Percentiles rank a stretch among this genome's conserved stretches.
These are phyloP conservation scores for Papiliotrema nemorosa DNA, from an alignment of 1,284 basidiomycete genomes.

Conservation along the genomic window DNA sequence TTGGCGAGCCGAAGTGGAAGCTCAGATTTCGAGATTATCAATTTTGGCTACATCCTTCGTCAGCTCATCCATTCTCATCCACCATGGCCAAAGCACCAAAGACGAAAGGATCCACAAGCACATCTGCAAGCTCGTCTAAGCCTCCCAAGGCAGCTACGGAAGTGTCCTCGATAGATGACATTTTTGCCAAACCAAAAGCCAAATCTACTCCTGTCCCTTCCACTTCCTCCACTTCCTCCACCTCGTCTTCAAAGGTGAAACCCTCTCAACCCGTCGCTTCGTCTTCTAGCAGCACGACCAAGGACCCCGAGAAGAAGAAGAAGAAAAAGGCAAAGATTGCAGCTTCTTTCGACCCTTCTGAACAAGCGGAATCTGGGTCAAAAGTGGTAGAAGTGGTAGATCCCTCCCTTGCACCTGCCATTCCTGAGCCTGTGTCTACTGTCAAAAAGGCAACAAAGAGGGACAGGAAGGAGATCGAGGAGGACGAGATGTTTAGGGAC, in stretches of 20 bases:
- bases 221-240: constrained; percentile 1
- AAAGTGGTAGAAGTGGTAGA: constrained; percentile 5
- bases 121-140: background rate
- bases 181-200: constrained; percentile 30
- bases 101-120: background rate
- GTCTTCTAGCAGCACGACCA: background rate
- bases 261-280: background rate
- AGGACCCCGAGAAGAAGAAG: constrained; percentile 21
- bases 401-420: background rate
- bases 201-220: constrained; percentile 9
- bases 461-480: constrained; percentile 35
- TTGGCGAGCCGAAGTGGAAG: too few relatives aligned
- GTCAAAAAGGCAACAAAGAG: constrained; percentile 15
- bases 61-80: too few relatives aligned
- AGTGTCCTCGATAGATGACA: constrained; percentile 37
- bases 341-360: constrained; percentile 9
- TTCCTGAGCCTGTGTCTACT: too few relatives aligned
- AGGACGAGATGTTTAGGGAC: constrained; percentile 63
- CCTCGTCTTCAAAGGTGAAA: constrained; percentile 9
- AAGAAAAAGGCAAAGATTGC: constrained; percentile 18
- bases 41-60: too few relatives aligned
- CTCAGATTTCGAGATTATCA: too few relatives aligned
- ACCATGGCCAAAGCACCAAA: background rate
- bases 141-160: background rate
- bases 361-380: background rate